Conservation (phyloP, 179 eudicot species). For the Beta corolliflora region DNA sequence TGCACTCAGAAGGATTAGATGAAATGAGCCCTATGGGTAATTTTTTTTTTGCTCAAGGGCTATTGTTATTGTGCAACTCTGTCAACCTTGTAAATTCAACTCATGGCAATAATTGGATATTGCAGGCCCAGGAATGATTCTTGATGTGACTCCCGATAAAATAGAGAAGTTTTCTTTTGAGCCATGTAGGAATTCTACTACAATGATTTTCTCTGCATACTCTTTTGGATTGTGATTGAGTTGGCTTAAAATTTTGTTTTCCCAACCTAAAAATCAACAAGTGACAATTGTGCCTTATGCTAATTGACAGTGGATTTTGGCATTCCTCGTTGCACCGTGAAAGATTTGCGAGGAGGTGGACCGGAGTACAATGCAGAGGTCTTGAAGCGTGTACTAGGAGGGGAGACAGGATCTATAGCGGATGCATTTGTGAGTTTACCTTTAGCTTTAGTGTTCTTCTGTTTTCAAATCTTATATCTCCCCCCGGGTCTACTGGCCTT, state of each 20-base stretch:
- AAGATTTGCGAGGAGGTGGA: slow-evolving; percentile 78
- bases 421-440: slow-evolving; percentile 79
- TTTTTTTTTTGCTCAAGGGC: background rate
- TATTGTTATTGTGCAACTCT: background rate
- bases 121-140: slow-evolving; percentile 84
- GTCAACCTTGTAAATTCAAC: background rate
- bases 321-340: slow-evolving; percentile 82
- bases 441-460: background rate
- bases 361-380: slow-evolving; percentile 85
- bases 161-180: slow-evolving; percentile 82
- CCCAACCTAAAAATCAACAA: background rate
- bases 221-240: background rate
- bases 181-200: slow-evolving; percentile 60
- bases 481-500: no score
- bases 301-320: slow-evolving; percentile 76
- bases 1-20: slow-evolving; percentile 90
- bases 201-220: background rate
- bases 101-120: background rate
- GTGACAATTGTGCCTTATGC: background rate
- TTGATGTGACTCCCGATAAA: slow-evolving; percentile 75
- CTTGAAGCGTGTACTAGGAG: slow-evolving; percentile 73
- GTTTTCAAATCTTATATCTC: background rate
- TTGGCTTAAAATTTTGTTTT: background rate
- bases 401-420: slow-evolving; percentile 83
- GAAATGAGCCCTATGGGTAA: slow-evolving; percentile 97